Percentiles rank a stretch among this genome's conserved stretches.
phyloP scores from a whole-genome alignment of 1,139 yeast species.

The Pichia sp. region DNA sequence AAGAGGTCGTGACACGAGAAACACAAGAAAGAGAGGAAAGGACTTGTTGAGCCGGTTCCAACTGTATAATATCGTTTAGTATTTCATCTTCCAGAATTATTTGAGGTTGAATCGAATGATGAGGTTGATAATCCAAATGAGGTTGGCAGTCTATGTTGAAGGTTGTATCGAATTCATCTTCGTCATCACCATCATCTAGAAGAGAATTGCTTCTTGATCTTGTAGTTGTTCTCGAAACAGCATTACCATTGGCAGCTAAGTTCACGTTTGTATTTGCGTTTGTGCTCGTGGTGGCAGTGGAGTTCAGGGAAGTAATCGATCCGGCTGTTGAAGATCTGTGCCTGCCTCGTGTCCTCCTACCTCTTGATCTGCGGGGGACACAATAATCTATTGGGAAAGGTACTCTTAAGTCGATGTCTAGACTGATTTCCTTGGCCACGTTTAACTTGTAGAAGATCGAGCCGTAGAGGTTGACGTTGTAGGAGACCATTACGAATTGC shows the following conservation, averaged over 20 bases:
- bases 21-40: conserved; percentile 9
- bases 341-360: conserved; percentile 10
- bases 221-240: conserved; percentile 1
- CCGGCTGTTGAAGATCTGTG: not conserved
- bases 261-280: not conserved
- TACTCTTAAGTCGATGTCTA: conserved; percentile 28
- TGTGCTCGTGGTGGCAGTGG: not conserved
- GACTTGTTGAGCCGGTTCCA: conserved; percentile 16
- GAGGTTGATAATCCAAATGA: conserved; percentile 12
- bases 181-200: conserved; percentile 17
- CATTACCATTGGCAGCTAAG: not conserved
- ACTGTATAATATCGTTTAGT: conserved; percentile 13
- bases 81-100: conserved; percentile 16
- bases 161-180: conserved; percentile 18
- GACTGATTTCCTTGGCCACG: conserved; percentile 29
- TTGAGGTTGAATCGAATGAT: conserved; percentile 12
- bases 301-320: not conserved
- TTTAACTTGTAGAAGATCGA: conserved; percentile 30
- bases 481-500: conserved; percentile 27
- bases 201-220: conserved; percentile 16
- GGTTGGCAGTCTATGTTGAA: conserved; percentile 8
- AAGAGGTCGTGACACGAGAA: conserved; percentile 12
- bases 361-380: conserved; percentile 24
- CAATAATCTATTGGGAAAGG: conserved; percentile 27
- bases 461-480: conserved; percentile 26